Conservation (phyloP, 1,139 yeast species). For the Yamadazyma triangularis region DNA sequence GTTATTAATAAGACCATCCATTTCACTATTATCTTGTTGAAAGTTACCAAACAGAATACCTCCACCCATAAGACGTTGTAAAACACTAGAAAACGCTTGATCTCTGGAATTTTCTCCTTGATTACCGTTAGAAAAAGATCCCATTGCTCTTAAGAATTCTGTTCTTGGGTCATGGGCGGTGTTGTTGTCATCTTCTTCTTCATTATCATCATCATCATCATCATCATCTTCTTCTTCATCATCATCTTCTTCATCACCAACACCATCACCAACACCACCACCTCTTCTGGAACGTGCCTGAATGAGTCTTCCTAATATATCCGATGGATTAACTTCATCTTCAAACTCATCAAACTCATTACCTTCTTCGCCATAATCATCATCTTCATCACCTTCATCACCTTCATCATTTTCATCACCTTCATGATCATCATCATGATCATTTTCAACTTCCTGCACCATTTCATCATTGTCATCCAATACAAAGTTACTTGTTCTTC, state of each 20-base stretch:
- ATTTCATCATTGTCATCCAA: conserved; percentile 19
- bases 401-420: conserved; percentile 6
- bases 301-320: conserved; percentile 7
- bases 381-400: conserved; percentile 4
- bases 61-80: conserved; percentile 31
- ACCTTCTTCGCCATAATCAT: conserved; percentile 6
- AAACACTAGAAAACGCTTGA: conserved; percentile 30
- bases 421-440: conserved; percentile 5
- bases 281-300: conserved; percentile 7
- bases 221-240: conserved; percentile 15
- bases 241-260: conserved; percentile 17
- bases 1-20: conserved; percentile 37
- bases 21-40: conserved; percentile 23
- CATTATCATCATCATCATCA: conserved; percentile 17
- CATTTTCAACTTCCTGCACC: conserved; percentile 35
- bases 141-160: conserved; percentile 24
- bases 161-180: conserved; percentile 24
- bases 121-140: conserved; percentile 4
- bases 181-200: conserved; percentile 19
- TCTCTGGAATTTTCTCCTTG: conserved; percentile 2
- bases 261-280: conserved; percentile 9
- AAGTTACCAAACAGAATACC: conserved; percentile 20
- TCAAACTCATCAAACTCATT: conserved; percentile 14
- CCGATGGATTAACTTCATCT: conserved; percentile 7
- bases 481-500: conserved; percentile 14